phyloP scores from a whole-genome alignment of 176 grass and related monocot genomes.

The Tillandsia fasciculata region DNA sequence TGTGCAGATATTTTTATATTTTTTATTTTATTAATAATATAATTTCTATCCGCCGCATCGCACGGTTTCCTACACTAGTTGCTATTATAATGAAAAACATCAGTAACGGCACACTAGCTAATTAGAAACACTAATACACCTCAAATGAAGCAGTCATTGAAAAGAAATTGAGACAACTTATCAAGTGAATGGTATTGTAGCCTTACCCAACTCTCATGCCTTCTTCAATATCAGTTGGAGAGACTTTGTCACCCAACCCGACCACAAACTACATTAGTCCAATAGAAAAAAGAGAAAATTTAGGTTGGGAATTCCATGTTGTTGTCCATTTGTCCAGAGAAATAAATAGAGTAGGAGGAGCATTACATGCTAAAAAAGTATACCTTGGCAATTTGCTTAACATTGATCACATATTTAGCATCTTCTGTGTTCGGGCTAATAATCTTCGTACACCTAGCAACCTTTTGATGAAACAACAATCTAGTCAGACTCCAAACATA shows the following conservation, averaged over 20 bases:
- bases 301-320: not conserved
- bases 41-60: too few species aligned
- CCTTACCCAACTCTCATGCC: constrained; percentile 90
- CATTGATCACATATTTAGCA: constrained; percentile 96
- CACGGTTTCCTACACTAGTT: too few species aligned
- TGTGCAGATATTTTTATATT: too few species aligned
- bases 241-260: constrained; percentile 85
- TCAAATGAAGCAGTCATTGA: too few species aligned
- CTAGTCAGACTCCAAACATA: not conserved
- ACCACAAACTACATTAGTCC: constrained; percentile 65
- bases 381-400: constrained; percentile 99
- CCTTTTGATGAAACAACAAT: constrained; percentile 25
- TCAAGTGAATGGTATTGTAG: not conserved
- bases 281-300: constrained; percentile 23
- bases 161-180: too few species aligned
- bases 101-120: too few species aligned
- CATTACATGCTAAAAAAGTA: not conserved
- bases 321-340: too few species aligned
- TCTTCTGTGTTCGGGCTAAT: constrained; percentile 91
- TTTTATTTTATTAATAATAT: too few species aligned
- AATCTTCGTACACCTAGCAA: constrained; percentile 95
- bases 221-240: constrained; percentile 93
- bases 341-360: not conserved
- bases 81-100: too few species aligned
- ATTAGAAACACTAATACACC: too few species aligned